These are phyloP conservation scores for Talaromyces wortmannii DNA, from an alignment of 495 filamentous ascomycete genomes.

Conservation along the genomic window DNA sequence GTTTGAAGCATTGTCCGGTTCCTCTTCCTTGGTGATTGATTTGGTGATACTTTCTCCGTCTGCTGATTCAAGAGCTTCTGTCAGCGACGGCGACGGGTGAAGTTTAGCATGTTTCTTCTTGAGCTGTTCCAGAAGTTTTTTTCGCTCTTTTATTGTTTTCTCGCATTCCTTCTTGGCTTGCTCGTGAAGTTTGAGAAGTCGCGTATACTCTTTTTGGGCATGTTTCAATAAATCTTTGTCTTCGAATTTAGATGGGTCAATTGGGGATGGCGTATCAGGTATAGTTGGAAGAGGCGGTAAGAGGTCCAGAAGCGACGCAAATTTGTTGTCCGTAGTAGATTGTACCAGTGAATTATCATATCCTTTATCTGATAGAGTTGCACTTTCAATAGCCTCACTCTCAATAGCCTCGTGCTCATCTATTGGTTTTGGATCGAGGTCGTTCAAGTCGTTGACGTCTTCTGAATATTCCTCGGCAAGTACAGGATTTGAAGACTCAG, in stretches of 20 bases:
- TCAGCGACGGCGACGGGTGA: neutral
- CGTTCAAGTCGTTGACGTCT: neutral
- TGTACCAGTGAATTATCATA: neutral
- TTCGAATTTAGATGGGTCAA: constrained; percentile 42
- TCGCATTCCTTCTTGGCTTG: constrained; percentile 56
- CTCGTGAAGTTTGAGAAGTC: constrained; percentile 50
- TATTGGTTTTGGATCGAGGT: constrained; percentile 1
- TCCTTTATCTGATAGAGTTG: neutral
- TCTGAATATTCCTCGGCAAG: neutral
- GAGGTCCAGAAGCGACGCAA: neutral
- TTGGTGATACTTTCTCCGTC: neutral
- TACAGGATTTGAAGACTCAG: neutral
- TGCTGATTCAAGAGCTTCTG: neutral
- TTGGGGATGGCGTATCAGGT: constrained; percentile 32
- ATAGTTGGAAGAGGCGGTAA: constrained; percentile 23
- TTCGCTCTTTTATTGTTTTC: constrained; percentile 50
- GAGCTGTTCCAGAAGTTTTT: constrained; percentile 47
- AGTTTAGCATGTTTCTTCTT: constrained; percentile 25
- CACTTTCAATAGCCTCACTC: neutral
- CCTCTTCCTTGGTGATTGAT: neutral
- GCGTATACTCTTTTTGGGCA: constrained; percentile 55
- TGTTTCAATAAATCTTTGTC: constrained; percentile 59
- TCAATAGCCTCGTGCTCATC: neutral
- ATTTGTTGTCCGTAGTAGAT: neutral
- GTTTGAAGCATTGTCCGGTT: neutral